Evolutionary conservation across 495 filamentous ascomycete species (phyloP).

Genomic region (Talaromyces stipitatus): DNA sequence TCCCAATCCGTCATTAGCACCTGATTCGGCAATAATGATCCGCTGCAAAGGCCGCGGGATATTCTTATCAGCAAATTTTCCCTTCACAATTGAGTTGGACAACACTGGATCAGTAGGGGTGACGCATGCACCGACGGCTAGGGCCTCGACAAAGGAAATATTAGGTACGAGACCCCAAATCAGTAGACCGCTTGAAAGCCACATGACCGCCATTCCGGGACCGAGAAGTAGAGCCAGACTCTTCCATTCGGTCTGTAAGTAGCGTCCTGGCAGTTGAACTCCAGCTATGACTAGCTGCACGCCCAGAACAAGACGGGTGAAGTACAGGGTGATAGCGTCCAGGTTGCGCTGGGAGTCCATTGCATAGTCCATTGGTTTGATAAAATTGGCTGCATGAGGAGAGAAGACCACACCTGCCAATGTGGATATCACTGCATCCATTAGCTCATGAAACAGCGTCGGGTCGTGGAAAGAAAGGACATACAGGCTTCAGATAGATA

Average conservation of each 20-base stretch:
- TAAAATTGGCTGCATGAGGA: conserved; percentile 68
- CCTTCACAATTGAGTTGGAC: conserved; percentile 87
- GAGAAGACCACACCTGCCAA: conserved; percentile 72
- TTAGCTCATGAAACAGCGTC: neutral
- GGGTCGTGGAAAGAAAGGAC: conserved; percentile 18
- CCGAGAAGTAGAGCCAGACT: conserved; percentile 69
- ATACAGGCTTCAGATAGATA: conserved; percentile 85
- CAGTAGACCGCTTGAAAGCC: conserved; percentile 71
- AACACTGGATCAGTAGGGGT: conserved; percentile 90
- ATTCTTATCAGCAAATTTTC: conserved; percentile 87
- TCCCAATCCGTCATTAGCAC: conserved; percentile 89
- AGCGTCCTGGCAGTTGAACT: conserved; percentile 83
- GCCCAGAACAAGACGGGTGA: conserved; percentile 81
- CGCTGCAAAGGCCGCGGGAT: conserved; percentile 74
- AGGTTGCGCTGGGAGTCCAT: conserved; percentile 51
- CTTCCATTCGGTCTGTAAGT: conserved; percentile 74
- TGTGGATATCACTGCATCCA: conserved; percentile 64
- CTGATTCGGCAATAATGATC: conserved; percentile 85
- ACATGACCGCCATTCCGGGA: conserved; percentile 84
- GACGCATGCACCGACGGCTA: conserved; percentile 75
- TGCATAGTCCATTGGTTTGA: conserved; percentile 71
- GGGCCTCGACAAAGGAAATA: conserved; percentile 64
- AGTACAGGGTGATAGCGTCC: conserved; percentile 65
- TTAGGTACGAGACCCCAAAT: conserved; percentile 73
- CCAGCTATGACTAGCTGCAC: conserved; percentile 88